A percentile compares a stretch with the other conserved stretches of the same genome.
phyloP scores from a whole-genome alignment of 2,329 filamentous ascomycete genomes.

The Cladophialophora chaetospira region DNA sequence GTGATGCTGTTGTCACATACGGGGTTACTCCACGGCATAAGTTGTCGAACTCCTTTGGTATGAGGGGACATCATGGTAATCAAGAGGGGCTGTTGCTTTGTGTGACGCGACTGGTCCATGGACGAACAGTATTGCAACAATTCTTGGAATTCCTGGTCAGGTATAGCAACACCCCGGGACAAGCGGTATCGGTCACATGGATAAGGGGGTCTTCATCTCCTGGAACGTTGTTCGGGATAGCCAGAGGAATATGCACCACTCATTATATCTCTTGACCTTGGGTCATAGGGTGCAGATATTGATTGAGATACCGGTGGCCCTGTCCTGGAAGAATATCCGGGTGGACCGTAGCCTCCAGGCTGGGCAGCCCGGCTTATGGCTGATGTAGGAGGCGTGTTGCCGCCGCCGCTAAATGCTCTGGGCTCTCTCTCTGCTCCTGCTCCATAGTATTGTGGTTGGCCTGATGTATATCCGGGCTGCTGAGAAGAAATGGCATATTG shows the following conservation, averaged over 20 bases:
- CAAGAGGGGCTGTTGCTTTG: slow-evolving; percentile 3
- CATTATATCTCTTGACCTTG: slow-evolving; percentile 24
- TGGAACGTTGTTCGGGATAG: slow-evolving; percentile 24
- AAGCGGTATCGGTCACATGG: neutral
- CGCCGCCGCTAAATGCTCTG: slow-evolving; percentile 25
- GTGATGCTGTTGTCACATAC: slow-evolving; percentile 22
- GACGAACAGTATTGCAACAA: neutral
- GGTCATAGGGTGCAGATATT: slow-evolving; percentile 24
- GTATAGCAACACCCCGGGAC: slow-evolving; percentile 9
- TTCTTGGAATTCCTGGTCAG: neutral
- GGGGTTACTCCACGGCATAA: slow-evolving; percentile 8
- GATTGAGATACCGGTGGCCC: slow-evolving; percentile 22
- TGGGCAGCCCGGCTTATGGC: slow-evolving; percentile 20
- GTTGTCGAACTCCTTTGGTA: slow-evolving; percentile 7
- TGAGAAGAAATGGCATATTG: slow-evolving; percentile 28
- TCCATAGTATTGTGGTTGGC: slow-evolving; percentile 27
- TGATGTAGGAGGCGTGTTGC: slow-evolving; percentile 28
- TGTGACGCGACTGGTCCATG: neutral
- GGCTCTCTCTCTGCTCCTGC: slow-evolving; percentile 29
- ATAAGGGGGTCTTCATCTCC: slow-evolving; percentile 20
- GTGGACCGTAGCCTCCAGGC: slow-evolving; percentile 21
- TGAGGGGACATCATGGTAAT: slow-evolving; percentile 2
- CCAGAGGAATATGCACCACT: slow-evolving; percentile 16
- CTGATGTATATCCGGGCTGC: slow-evolving; percentile 19
- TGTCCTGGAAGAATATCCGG: slow-evolving; percentile 24